A percentile compares a stretch with the other conserved stretches of the same genome.
phyloP scores from a whole-genome alignment of 1,139 yeast species.

The Dujonia santamariae region DNA sequence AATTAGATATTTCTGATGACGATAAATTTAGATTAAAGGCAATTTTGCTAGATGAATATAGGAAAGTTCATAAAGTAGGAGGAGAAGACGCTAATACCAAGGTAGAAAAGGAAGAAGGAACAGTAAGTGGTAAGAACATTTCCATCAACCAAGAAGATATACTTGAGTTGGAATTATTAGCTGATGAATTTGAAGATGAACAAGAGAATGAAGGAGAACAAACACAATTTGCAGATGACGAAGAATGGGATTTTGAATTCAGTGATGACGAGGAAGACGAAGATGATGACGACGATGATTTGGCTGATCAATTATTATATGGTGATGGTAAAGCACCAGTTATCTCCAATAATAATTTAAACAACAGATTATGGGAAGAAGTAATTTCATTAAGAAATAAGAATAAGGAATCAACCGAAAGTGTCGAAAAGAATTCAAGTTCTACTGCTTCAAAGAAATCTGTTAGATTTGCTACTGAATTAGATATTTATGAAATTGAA shows the following conservation, averaged over 20 bases:
- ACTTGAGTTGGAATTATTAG: constrained; percentile 43
- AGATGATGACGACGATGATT: constrained; percentile 22
- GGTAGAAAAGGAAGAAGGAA: too few species aligned
- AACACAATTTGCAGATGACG: constrained; percentile 35
- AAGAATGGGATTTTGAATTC: constrained; percentile 34
- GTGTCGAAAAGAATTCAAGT: constrained; percentile 7
- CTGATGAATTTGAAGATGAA: constrained; percentile 48
- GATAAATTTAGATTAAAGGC: constrained; percentile 48
- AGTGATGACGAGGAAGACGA: constrained; percentile 15
- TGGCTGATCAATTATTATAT: constrained; percentile 24
- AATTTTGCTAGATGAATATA: constrained; percentile 18
- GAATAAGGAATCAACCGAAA: constrained; percentile 4
- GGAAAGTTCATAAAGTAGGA: constrained; percentile 6
- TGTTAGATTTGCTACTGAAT: constrained; percentile 50
- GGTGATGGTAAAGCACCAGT: constrained; percentile 16
- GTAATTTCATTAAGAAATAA: constrained; percentile 21
- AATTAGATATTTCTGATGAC: constrained; percentile 42
- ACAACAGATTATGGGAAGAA: constrained; percentile 30
- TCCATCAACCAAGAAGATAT: constrained; percentile 24
- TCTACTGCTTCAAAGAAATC: constrained; percentile 27
- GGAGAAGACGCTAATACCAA: constrained; percentile 3
- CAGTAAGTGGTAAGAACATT: background rate
- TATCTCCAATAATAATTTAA: constrained; percentile 14
- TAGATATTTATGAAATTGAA: constrained; percentile 59
- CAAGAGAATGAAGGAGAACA: constrained; percentile 28